These are phyloP conservation scores for Lentithecium fluviatile DNA, from an alignment of 495 filamentous ascomycete genomes.

Conservation along the genomic window DNA sequence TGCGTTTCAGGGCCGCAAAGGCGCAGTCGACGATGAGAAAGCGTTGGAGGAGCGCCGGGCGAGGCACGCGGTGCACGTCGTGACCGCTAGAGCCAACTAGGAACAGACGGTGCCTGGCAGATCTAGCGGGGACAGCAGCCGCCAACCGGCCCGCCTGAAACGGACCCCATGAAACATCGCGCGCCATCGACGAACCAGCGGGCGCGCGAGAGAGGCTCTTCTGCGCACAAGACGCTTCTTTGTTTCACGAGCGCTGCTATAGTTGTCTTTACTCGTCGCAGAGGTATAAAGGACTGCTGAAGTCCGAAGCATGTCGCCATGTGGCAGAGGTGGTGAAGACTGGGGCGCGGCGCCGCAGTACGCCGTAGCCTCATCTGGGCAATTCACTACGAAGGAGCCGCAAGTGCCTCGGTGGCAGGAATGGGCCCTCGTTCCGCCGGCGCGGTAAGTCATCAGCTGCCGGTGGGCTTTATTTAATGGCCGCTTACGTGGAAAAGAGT, in stretches of 20 bases:
- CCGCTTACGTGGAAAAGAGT: too few relatives aligned
- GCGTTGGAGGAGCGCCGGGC: neutral
- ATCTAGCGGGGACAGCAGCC: neutral
- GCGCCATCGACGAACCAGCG: neutral
- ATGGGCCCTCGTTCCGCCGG: too few relatives aligned
- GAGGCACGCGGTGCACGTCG: neutral
- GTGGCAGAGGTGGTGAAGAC: too few relatives aligned
- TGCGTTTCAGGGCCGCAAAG: constrained; percentile 4
- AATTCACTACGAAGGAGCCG: too few relatives aligned
- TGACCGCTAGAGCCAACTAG: neutral
- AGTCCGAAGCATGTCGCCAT: too few relatives aligned
- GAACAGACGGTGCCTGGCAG: neutral
- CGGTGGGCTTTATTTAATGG: too few relatives aligned
- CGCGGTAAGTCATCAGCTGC: too few relatives aligned
- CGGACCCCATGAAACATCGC: neutral
- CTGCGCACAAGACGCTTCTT: neutral
- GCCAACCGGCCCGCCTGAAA: neutral
- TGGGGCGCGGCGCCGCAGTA: too few relatives aligned
- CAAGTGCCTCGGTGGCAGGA: too few relatives aligned
- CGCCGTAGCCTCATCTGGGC: too few relatives aligned
- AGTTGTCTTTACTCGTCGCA: neutral
- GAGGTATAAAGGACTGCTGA: too few relatives aligned
- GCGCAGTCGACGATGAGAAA: neutral
- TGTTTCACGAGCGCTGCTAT: neutral
- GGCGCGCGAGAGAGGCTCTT: neutral